These are phyloP conservation scores for Cyclotella kingstonii DNA, from an alignment of 108 stramenopile species.

Conservation along the genomic window DNA sequence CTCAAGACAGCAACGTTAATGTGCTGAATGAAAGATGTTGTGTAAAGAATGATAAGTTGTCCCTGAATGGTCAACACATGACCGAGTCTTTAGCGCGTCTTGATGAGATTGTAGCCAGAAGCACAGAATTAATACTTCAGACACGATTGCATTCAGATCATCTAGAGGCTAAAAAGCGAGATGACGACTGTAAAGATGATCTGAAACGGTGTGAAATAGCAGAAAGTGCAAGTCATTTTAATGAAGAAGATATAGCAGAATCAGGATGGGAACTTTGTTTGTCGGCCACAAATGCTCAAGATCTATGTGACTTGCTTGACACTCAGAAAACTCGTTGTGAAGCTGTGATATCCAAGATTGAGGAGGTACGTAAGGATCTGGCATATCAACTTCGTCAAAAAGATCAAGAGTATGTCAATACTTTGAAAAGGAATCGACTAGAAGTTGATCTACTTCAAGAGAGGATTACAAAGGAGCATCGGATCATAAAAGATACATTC, in stretches of 20 bases:
- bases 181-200: constrained; percentile 7
- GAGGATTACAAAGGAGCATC: constrained; percentile 30
- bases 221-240: not conserved
- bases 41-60: not conserved
- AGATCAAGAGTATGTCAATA: constrained; percentile 45
- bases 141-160: constrained; percentile 11
- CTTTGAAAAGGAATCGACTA: constrained; percentile 32
- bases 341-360: constrained; percentile 25
- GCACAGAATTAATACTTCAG: constrained; percentile 10
- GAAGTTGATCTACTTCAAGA: constrained; percentile 32
- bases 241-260: constrained; percentile 11
- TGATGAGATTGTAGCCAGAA: constrained; percentile 12
- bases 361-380: constrained; percentile 23
- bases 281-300: constrained; percentile 22
- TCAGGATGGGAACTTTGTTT: constrained; percentile 30
- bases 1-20: too few species aligned
- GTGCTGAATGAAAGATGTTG: not conserved
- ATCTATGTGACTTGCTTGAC: constrained; percentile 20
- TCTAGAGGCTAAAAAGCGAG: constrained; percentile 18
- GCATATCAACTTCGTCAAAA: constrained; percentile 31
- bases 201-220: constrained; percentile 11
- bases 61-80: constrained; percentile 13
- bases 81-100: constrained; percentile 19
- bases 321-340: constrained; percentile 29
- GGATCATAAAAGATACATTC: constrained; percentile 28